These are phyloP conservation scores for Botrytis pseudocinerea DNA, from an alignment of 2,329 filamentous ascomycete genomes.

Conservation along the genomic window DNA sequence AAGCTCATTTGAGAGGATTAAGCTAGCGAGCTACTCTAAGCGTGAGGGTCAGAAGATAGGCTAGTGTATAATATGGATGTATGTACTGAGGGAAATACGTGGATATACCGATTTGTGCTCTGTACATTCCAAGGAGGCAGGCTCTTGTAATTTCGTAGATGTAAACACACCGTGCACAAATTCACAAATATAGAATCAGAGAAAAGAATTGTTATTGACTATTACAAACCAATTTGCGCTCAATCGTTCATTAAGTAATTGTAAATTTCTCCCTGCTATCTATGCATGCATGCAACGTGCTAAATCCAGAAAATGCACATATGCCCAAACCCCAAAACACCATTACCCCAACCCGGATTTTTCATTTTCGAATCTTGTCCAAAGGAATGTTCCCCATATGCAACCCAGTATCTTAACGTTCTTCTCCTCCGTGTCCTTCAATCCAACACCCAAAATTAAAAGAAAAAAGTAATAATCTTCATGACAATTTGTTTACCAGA, in stretches of 20 bases:
- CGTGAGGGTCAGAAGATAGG: not conserved
- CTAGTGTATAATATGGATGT: not conserved
- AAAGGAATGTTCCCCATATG: constrained; percentile 17
- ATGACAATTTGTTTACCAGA: constrained; percentile 36
- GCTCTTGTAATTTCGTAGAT: not conserved
- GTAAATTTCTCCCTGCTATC: constrained; percentile 27
- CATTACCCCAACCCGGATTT: constrained; percentile 24
- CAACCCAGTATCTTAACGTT: constrained; percentile 10
- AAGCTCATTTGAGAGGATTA: constrained; percentile 53
- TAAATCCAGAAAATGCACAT: constrained; percentile 22
- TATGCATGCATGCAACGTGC: constrained; percentile 28
- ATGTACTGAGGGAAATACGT: not conserved
- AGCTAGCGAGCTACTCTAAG: not conserved
- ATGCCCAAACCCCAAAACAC: constrained; percentile 28
- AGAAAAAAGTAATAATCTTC: not conserved
- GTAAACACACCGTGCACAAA: not conserved
- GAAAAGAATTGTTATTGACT: constrained; percentile 3
- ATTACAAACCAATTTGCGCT: constrained; percentile 2
- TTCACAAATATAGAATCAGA: not conserved
- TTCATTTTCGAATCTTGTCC: constrained; percentile 18
- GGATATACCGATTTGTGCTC: constrained; percentile 16
- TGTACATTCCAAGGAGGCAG: not conserved
- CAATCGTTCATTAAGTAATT: constrained; percentile 21
- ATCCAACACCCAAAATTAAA: constrained; percentile 5
- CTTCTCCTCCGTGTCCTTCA: constrained; percentile 2